These are phyloP conservation scores for Tuctoria greenei DNA, from an alignment of 176 grass and related monocot species.

Conservation along the genomic window DNA sequence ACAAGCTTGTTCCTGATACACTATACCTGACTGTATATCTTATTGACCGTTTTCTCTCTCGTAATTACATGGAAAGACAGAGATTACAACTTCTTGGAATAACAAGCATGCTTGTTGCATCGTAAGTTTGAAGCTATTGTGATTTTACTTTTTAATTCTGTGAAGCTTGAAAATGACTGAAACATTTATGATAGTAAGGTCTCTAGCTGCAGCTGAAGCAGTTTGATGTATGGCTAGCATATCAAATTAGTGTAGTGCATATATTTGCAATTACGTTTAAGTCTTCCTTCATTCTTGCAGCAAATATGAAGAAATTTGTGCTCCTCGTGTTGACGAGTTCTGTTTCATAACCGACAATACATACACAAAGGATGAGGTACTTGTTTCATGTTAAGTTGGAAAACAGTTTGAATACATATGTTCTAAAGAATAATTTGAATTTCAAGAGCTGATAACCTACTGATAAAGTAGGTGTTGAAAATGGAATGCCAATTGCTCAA, in stretches of 20 bases:
- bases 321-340: slow-evolving; percentile 72
- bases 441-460: slow-evolving; percentile 13
- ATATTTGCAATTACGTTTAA: background rate
- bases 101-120: slow-evolving; percentile 92
- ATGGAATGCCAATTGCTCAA: slow-evolving; percentile 66
- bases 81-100: slow-evolving; percentile 86
- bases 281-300: slow-evolving; percentile 26
- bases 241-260: background rate
- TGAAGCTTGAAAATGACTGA: background rate
- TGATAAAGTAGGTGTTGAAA: slow-evolving; percentile 58
- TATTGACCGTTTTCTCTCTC: slow-evolving; percentile 77
- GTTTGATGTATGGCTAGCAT: background rate
- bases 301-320: slow-evolving; percentile 86
- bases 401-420: background rate
- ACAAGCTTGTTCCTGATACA: slow-evolving; percentile 85
- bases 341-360: slow-evolving; percentile 85
- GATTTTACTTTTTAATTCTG: background rate
- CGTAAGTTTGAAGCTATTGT: slow-evolving; percentile 53
- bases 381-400: slow-evolving; percentile 4
- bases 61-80: slow-evolving; percentile 63
- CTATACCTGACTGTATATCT: slow-evolving; percentile 85
- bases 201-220: background rate
- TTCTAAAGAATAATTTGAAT: background rate
- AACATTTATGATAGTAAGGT: background rate
- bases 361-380: slow-evolving; percentile 65